These are phyloP conservation scores for Pythium brachiatum DNA, from an alignment of 352 stramenopile genomes.

Conservation along the genomic window DNA sequence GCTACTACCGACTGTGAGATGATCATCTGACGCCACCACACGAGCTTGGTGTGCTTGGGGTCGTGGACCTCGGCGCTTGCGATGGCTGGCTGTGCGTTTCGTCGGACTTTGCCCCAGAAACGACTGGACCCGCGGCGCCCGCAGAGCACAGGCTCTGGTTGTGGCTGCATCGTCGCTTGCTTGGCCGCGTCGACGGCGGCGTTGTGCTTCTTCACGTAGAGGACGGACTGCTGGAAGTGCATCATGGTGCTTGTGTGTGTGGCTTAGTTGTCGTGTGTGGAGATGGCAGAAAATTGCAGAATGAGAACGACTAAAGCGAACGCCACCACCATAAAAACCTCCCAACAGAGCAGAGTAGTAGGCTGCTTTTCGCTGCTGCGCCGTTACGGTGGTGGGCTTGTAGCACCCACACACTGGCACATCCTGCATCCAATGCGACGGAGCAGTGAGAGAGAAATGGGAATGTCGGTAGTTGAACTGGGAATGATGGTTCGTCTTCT, in stretches of 20 bases:
- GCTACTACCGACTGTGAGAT: slow-evolving; percentile 4
- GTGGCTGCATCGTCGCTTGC: not conserved
- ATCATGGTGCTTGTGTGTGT: not conserved
- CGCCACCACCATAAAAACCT: too few relatives aligned
- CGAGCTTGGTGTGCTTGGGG: not conserved
- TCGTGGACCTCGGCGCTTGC: not conserved
- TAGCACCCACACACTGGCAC: not conserved
- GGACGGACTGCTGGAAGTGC: not conserved
- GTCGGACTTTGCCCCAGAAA: slow-evolving; percentile 1
- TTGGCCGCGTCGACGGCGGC: not conserved
- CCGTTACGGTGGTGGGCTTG: too few relatives aligned
- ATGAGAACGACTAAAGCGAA: not conserved
- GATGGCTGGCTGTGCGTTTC: not conserved
- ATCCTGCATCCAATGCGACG: slow-evolving; percentile 1
- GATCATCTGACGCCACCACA: slow-evolving; percentile 14
- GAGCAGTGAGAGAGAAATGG: not conserved
- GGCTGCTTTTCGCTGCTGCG: not conserved
- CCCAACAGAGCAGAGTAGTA: not conserved
- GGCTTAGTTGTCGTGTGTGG: not conserved
- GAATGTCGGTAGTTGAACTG: not conserved
- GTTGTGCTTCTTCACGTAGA: slow-evolving; percentile 9
- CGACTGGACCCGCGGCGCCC: not conserved
- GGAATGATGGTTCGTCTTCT: not conserved
- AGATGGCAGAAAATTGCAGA: not conserved
- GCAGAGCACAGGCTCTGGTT: not conserved